Conservation (phyloP, 768 basidiomycete species). For the Lentinula edodes region DNA sequence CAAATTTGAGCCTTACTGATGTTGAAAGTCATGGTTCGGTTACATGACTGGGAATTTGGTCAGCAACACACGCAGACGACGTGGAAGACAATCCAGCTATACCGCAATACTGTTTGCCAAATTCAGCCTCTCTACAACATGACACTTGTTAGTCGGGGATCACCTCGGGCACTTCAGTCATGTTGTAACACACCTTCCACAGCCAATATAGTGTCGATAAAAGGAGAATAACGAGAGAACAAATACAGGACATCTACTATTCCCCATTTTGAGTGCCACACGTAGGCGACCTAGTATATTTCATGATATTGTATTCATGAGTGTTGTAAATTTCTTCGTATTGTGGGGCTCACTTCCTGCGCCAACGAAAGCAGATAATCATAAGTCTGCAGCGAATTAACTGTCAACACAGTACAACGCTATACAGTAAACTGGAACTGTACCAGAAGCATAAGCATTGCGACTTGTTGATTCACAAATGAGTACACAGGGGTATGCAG, state of each 20-base stretch:
- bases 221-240: neutral
- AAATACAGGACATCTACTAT: neutral
- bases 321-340: too few relatives aligned
- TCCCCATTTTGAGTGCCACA: constrained; percentile 1
- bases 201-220: neutral
- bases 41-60: neutral
- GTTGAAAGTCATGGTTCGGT: neutral
- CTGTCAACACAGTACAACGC: neutral
- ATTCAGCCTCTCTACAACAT: neutral
- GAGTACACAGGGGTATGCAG: neutral
- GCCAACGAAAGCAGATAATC: neutral
- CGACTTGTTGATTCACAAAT: neutral
- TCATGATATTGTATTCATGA: neutral
- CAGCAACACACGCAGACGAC: too few relatives aligned
- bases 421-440: neutral
- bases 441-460: neutral
- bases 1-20: neutral
- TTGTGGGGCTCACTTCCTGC: neutral
- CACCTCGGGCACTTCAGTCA: too few relatives aligned
- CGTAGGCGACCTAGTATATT: neutral
- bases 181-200: neutral
- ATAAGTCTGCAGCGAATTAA: neutral
- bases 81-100: too few relatives aligned
- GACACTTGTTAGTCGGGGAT: too few relatives aligned
- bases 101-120: neutral